phyloP scores from a whole-genome alignment of 1,284 basidiomycete genomes.

The Apiotrichum gamsii region DNA sequence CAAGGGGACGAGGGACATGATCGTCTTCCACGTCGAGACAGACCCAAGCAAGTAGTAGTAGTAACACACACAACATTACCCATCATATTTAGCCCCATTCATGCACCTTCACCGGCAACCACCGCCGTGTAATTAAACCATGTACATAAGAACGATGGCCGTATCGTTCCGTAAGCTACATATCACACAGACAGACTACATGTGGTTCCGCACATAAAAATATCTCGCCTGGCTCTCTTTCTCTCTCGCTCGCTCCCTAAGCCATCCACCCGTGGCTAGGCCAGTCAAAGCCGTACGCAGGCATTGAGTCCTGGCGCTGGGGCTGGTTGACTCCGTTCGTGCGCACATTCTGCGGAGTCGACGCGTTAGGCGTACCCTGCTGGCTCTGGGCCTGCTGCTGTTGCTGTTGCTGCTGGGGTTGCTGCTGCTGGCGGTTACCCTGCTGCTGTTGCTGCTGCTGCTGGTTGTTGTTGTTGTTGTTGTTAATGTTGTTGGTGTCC shows the following conservation, averaged over 20 bases:
- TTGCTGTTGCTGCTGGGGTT: conserved; percentile 7
- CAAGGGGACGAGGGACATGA: conserved; percentile 66
- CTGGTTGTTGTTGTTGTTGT: too few relatives aligned
- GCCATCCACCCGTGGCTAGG: conserved; percentile 32
- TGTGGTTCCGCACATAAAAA: too few relatives aligned
- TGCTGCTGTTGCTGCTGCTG: background rate
- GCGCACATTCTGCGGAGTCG: too few relatives aligned
- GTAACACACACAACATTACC: background rate
- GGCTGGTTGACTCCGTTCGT: background rate
- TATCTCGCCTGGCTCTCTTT: background rate
- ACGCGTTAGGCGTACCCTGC: background rate
- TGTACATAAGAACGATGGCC: background rate
- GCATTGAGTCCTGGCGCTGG: conserved; percentile 17
- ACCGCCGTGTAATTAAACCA: too few relatives aligned
- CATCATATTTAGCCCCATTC: background rate
- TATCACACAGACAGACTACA: background rate
- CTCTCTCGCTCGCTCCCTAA: conserved; percentile 3
- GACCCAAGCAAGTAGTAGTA: background rate
- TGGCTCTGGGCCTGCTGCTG: conserved; percentile 6
- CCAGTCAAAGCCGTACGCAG: conserved; percentile 21
- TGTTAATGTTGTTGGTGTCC: conserved; percentile 23
- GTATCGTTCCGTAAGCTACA: conserved; percentile 1
- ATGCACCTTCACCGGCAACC: background rate
- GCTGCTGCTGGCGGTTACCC: background rate
- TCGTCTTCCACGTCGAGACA: conserved; percentile 54